These are phyloP conservation scores for Hyaloscypha bicolor DNA, from an alignment of 495 filamentous ascomycete genomes.

Conservation along the genomic window DNA sequence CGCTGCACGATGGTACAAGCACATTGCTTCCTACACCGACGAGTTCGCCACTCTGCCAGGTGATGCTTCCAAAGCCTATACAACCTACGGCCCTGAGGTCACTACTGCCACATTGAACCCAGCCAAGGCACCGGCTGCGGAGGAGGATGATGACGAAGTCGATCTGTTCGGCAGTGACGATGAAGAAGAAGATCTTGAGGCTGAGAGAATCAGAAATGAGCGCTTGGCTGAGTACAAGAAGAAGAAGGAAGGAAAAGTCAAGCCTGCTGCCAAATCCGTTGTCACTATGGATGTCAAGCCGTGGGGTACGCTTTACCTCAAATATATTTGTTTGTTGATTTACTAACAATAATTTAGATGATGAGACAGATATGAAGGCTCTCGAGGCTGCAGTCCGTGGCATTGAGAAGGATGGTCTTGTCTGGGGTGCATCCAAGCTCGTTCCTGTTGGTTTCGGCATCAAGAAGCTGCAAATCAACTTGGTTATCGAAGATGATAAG, in stretches of 20 bases:
- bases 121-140: constrained; percentile 75
- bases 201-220: constrained; percentile 78
- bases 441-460: constrained; percentile 94
- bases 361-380: constrained; percentile 87
- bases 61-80: constrained; percentile 85
- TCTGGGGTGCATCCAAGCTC: constrained; percentile 93
- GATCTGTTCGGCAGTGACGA: constrained; percentile 89
- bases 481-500: constrained; percentile 98
- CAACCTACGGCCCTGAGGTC: constrained; percentile 87
- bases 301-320: constrained; percentile 75
- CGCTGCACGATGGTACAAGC: constrained; percentile 97
- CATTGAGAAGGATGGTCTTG: constrained; percentile 91
- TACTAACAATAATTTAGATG: constrained; percentile 52
- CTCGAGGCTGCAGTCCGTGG: constrained; percentile 81
- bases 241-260: constrained; percentile 93
- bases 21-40: constrained; percentile 86
- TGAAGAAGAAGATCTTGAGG: constrained; percentile 91
- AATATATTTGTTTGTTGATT: constrained; percentile 11
- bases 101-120: constrained; percentile 76
- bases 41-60: constrained; percentile 91
- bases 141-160: constrained; percentile 75
- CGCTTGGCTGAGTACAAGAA: constrained; percentile 90
- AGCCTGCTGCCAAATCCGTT: constrained; percentile 90
- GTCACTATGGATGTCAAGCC: constrained; percentile 98
- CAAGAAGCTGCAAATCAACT: constrained; percentile 99